Evolutionary conservation across 164 flowering plant genomes (phyloP), one percentile per base, ranked within the genome.

Genomic region (Macadamia integrifolia): DNA sequence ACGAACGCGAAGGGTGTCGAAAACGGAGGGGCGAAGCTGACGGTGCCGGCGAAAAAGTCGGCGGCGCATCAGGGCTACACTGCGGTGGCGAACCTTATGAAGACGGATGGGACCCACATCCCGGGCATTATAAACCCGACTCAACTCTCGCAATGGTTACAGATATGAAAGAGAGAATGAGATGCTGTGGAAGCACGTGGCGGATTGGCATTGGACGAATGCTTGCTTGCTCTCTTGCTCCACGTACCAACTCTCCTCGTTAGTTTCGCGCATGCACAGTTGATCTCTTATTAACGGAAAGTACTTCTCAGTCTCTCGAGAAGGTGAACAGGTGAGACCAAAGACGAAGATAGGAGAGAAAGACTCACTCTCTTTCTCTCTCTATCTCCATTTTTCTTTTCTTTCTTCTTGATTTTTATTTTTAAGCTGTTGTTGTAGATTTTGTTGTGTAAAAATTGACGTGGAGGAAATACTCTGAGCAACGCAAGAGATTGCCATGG

Each of bases 121-220:
- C 86, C 87, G 0, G 92, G 91, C 1, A 68, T 91, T 43, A 85
- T 93, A 30, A 91, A 93, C 79, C 98, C 98, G 13, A 79, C 90
- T 17, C 90, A 93, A 70, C 85, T 93, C n/a, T 86, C 84, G 13
- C 72, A 82, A 67, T 88, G 92, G 91, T 77, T 88, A 62, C 81
- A 86, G 76, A 83, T 80, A 90, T 84, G 79, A 79, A 6, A 14
- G 53, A 35, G 14, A 49, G 53, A 53, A 6, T 14, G 57, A 1
- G 15, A 17, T 3, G 14, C 6, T 2, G 57, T 14, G 3, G 18
- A 17, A 14, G 57, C 57, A 14, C 57, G 57, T 53, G 57, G 15
- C 57, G 57, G 6, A 53, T 17, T 53, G 13, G 6, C 57, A 53
- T 11, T 53, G 17, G 57, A 2, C 0, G 57, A 53, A 49, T 49